Percentiles rank a stretch among this genome's conserved stretches.
These are phyloP conservation scores for Bipolaris oryzae DNA, from an alignment of 2,329 filamentous ascomycete species.

Conservation along the genomic window DNA sequence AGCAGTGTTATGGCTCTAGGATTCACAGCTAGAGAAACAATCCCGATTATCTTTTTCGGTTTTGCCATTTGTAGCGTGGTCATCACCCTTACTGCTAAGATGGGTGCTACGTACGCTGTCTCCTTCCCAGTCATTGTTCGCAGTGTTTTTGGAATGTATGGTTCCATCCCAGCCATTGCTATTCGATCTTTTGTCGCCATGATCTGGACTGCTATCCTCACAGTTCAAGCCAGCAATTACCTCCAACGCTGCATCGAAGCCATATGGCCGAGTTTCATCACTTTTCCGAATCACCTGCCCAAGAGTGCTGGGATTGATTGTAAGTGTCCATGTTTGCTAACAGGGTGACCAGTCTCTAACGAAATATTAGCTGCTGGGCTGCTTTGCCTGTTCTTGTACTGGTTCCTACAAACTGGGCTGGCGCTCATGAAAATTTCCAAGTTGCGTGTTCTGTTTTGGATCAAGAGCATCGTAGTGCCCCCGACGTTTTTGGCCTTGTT, in stretches of 20 bases:
- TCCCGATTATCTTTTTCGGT: slow-evolving; percentile 57
- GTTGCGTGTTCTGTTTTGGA: slow-evolving; percentile 52
- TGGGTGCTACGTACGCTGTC: slow-evolving; percentile 48
- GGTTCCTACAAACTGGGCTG: slow-evolving; percentile 55
- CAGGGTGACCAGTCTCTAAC: not conserved
- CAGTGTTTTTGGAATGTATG: slow-evolving; percentile 54
- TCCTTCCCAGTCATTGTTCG: slow-evolving; percentile 53
- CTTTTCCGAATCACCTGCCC: slow-evolving; percentile 49
- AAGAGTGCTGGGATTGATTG: slow-evolving; percentile 38
- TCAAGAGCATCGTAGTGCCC: slow-evolving; percentile 53
- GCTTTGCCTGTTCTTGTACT: slow-evolving; percentile 60
- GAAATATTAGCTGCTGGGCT: slow-evolving; percentile 51
- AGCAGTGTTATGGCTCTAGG: slow-evolving; percentile 52
- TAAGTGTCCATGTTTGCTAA: slow-evolving; percentile 8
- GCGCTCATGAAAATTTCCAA: slow-evolving; percentile 54
- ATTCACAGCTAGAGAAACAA: slow-evolving; percentile 56
- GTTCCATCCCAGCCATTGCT: slow-evolving; percentile 53
- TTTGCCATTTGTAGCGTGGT: slow-evolving; percentile 56
- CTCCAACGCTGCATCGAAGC: slow-evolving; percentile 54
- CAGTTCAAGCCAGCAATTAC: slow-evolving; percentile 54
- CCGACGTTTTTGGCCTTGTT: slow-evolving; percentile 54
- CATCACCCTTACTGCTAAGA: slow-evolving; percentile 57
- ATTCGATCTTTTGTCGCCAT: slow-evolving; percentile 53
- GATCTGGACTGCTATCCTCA: slow-evolving; percentile 57
- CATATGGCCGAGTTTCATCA: slow-evolving; percentile 48